Conservation (phyloP, 1,139 yeast species). For the Scheffersomyces lignicola region DNA sequence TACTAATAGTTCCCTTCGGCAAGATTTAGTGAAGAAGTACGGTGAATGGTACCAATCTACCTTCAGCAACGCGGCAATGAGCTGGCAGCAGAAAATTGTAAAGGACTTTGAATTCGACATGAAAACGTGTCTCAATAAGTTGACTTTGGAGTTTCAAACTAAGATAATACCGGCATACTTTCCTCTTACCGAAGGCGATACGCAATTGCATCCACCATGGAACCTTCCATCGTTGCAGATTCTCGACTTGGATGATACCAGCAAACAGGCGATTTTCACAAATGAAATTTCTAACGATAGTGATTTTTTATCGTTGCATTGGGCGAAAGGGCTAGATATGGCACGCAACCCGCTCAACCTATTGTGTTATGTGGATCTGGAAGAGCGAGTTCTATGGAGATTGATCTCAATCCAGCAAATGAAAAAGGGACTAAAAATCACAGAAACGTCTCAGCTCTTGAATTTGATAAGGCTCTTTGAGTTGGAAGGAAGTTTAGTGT, state of each 20-base stretch:
- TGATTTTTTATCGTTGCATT: background rate
- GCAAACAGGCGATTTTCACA: background rate
- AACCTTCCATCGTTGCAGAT: background rate
- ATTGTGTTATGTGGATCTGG: background rate
- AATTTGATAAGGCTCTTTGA: background rate
- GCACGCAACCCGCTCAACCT: background rate
- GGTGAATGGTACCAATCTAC: background rate
- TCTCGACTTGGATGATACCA: background rate
- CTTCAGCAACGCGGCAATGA: background rate
- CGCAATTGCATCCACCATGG: background rate
- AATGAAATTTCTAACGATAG: background rate
- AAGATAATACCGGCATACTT: too few species aligned
- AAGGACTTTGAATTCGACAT: background rate
- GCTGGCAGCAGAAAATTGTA: background rate
- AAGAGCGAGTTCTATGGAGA: constrained; percentile 3
- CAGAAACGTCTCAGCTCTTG: background rate
- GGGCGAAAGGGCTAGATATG: background rate
- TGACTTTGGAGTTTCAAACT: background rate
- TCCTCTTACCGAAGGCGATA: background rate
- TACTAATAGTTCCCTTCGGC: background rate
- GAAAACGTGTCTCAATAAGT: background rate
- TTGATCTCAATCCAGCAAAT: background rate
- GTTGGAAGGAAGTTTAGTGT: background rate
- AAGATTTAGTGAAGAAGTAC: background rate
- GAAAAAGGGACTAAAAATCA: background rate